Evolutionary conservation across 208 protist species (phyloP).

Genomic region (Trypanosoma avium): DNA sequence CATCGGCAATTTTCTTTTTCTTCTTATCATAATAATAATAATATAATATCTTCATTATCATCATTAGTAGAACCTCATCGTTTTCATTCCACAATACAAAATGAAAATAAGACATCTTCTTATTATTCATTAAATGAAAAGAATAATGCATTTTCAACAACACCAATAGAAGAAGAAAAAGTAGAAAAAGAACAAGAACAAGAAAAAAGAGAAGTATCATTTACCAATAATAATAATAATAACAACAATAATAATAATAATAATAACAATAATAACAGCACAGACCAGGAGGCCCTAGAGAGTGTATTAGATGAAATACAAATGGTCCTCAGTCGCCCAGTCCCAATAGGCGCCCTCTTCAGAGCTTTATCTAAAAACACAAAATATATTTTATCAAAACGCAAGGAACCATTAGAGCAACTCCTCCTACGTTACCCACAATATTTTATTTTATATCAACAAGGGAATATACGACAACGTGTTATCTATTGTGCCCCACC

Average conservation of each 20-base stretch:
- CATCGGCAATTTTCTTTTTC: too few relatives aligned
- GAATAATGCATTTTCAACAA: too few relatives aligned
- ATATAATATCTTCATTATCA: too few relatives aligned
- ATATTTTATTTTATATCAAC: constrained; percentile 45
- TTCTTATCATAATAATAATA: too few relatives aligned
- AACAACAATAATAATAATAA: background rate
- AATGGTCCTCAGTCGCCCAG: constrained; percentile 18
- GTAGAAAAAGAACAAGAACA: too few relatives aligned
- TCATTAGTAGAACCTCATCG: too few relatives aligned
- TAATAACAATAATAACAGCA: background rate
- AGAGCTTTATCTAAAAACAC: constrained; percentile 35
- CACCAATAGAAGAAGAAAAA: too few relatives aligned
- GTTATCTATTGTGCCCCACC: constrained; percentile 5
- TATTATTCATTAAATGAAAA: too few relatives aligned
- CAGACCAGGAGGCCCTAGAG: constrained; percentile 20
- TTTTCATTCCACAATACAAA: too few relatives aligned
- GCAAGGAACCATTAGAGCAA: constrained; percentile 55
- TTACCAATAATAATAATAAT: background rate
- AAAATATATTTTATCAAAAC: constrained; percentile 31
- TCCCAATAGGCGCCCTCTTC: constrained; percentile 50
- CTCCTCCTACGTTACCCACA: constrained; percentile 55
- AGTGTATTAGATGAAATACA: constrained; percentile 33
- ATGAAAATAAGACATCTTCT: too few relatives aligned
- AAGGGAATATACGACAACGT: constrained; percentile 18
- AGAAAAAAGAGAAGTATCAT: too few relatives aligned